phyloP scores from a whole-genome alignment of 108 stramenopile species.

The Nannochloropsis gaditana region DNA sequence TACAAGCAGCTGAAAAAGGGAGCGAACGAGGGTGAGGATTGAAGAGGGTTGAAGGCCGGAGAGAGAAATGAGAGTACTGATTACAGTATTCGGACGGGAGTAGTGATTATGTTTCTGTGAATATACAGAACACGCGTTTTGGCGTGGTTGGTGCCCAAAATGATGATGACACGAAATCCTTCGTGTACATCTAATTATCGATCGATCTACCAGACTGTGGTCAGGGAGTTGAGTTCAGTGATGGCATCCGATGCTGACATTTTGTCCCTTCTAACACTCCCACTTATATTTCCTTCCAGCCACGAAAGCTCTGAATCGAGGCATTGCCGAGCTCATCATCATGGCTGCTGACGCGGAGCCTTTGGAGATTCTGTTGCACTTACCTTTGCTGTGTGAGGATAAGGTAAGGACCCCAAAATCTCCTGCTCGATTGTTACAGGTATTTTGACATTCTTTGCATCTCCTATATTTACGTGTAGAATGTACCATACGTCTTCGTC shows the following conservation, averaged over 20 bases:
- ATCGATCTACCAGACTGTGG: not conserved
- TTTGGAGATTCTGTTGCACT: constrained; percentile 95
- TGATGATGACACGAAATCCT: not conserved
- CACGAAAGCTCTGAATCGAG: constrained; percentile 98
- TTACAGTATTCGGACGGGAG: no score
- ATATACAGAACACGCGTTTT: not conserved
- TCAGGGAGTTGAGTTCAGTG: not conserved
- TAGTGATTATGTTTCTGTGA: no score
- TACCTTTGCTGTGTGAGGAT: constrained; percentile 98
- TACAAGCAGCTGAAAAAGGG: constrained; percentile 98
- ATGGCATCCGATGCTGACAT: not conserved
- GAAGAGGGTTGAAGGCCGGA: not conserved
- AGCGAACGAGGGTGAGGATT: constrained; percentile 78
- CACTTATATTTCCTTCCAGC: constrained; percentile 51
- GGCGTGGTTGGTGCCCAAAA: not conserved
- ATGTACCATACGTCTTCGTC: constrained; percentile 99
- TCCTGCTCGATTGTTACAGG: not conserved
- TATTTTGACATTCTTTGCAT: not conserved
- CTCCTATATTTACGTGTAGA: constrained; percentile 25
- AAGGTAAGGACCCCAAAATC: constrained; percentile 54
- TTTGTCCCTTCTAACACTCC: not conserved
- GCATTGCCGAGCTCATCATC: constrained; percentile 95
- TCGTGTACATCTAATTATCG: not conserved
- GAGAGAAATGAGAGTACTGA: no score
- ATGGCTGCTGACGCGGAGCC: constrained; percentile 99